Conservation (phyloP, 2,329 filamentous ascomycete species). For the Scedosporium boydii region DNA sequence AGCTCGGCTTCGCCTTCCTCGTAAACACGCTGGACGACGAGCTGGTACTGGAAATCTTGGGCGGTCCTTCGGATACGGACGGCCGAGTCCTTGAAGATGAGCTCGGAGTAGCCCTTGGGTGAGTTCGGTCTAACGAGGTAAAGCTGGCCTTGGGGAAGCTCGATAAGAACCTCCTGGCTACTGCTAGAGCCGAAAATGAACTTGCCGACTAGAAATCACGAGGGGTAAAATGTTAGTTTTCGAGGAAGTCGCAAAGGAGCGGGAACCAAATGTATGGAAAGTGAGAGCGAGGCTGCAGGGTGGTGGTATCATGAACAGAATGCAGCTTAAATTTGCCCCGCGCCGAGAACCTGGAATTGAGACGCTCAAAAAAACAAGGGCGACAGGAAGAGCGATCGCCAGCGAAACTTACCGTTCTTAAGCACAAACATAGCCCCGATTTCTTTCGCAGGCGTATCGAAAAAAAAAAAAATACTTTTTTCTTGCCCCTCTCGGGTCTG, state of each 20-base stretch:
- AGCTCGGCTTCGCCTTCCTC: constrained; percentile 95
- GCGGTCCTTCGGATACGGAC: constrained; percentile 87
- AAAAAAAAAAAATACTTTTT: not conserved
- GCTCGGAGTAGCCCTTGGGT: constrained; percentile 94
- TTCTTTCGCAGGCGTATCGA: not conserved
- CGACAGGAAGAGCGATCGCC: not conserved
- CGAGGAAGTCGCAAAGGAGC: not conserved
- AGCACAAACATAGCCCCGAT: constrained; percentile 29
- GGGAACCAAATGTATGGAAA: not conserved
- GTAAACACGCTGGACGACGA: constrained; percentile 91
- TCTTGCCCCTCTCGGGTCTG: not conserved
- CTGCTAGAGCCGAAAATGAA: constrained; percentile 75
- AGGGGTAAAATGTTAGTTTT: constrained; percentile 6
- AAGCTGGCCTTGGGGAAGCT: constrained; percentile 90
- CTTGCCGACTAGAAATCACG: constrained; percentile 60
- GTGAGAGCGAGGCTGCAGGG: not conserved
- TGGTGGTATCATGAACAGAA: not conserved
- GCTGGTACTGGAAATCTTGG: constrained; percentile 94
- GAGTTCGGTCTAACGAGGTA: constrained; percentile 93
- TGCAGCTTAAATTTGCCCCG: not conserved
- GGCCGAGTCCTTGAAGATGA: constrained; percentile 96
- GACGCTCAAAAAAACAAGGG: not conserved
- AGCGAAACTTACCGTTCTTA: constrained; percentile 28
- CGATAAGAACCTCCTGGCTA: constrained; percentile 86
- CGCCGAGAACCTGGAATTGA: not conserved